These are phyloP conservation scores for Imleria badia DNA, from an alignment of 768 basidiomycete genomes.

Conservation along the genomic window DNA sequence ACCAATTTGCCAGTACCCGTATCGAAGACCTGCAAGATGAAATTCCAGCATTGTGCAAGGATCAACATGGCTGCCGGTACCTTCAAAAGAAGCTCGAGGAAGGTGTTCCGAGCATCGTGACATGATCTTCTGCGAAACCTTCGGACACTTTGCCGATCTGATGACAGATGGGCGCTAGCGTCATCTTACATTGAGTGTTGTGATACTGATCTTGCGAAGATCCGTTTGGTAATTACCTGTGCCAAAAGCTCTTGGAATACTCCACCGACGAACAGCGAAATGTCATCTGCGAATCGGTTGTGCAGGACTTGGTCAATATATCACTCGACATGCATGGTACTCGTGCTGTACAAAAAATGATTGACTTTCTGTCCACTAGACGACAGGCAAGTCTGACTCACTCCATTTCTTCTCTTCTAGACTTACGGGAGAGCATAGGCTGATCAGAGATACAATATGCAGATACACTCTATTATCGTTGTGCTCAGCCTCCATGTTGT, in stretches of 20 bases:
- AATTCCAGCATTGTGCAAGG: conserved; percentile 92
- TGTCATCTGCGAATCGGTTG: conserved; percentile 95
- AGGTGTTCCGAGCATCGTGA: conserved; percentile 94
- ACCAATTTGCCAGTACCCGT: conserved; percentile 94
- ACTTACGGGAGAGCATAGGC: conserved; percentile 63
- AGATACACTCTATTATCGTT: conserved; percentile 96
- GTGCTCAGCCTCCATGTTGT: conserved; percentile 98
- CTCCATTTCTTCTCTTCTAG: conserved; percentile 40
- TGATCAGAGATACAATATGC: conserved; percentile 79
- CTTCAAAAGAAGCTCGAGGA: conserved; percentile 99
- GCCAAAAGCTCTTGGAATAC: conserved; percentile 96
- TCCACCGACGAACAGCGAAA: conserved; percentile 98
- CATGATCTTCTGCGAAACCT: conserved; percentile 99
- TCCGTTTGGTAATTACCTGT: conserved; percentile 98
- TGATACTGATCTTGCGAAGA: conserved; percentile 49
- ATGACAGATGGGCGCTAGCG: conserved; percentile 76
- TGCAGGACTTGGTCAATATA: conserved; percentile 95
- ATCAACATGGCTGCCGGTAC: conserved; percentile 98
- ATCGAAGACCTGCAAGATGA: conserved; percentile 96
- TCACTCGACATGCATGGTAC: conserved; percentile 99
- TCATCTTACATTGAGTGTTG: background rate
- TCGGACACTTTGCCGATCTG: conserved; percentile 94
- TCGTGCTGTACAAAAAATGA: conserved; percentile 99
- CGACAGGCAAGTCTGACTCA: conserved; percentile 70
- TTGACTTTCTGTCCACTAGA: conserved; percentile 95